Base-by-base conservation (phyloP, 2,329 filamentous ascomycete genomes). In the Colletotrichum cereale region DNA sequence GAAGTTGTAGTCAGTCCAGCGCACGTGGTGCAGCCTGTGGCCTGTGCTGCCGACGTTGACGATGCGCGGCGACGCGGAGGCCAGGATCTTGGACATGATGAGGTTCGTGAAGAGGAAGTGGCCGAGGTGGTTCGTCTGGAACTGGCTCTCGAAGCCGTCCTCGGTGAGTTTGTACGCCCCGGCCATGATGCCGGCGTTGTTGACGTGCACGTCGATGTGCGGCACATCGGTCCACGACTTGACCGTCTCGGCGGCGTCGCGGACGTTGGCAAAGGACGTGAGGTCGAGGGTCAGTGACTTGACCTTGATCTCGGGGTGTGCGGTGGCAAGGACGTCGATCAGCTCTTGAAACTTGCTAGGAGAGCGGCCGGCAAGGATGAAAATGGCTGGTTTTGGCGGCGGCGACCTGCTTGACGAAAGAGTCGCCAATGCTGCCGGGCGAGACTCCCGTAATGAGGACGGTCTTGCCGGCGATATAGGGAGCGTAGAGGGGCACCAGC, bases 291-390 rank as follows among this genome's bases (percentile, higher is more conserved):
- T 53, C 2, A 85, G 74, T 3, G 76, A 56, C 31, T 82, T 80
- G 0, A 78, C 77, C n/a, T 79, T 67, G 31, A 85, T 79, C 1
- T 75, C 72, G 0, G 84, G 80, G 57, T 81, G 67, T 10, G 76
- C 62, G 3, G 75, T 73, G 11, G 67, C 64, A 61, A 87, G 78
- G 52, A 77, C 76, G 5, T 82, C 77, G 31, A 79, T 78, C 1
- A 83, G 81, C 1, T 79, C 75, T 24, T 82, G 75, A 2, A 83
- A 71, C 65, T 86, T 88, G 18, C 79, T 62, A 1, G 75, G 66
- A 48, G 77, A 84, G 66, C 86, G 85, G 36, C 84, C 84, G 7
- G 80, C 84, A 24, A 86, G 82, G 62, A 86, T 84, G 66, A 88
- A 82, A 29, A 82, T 76, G 2, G 76, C 73, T 0, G 86, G 84